Base-by-base conservation (phyloP, 2,329 filamentous ascomycete genomes). In the Fusarium poae region DNA sequence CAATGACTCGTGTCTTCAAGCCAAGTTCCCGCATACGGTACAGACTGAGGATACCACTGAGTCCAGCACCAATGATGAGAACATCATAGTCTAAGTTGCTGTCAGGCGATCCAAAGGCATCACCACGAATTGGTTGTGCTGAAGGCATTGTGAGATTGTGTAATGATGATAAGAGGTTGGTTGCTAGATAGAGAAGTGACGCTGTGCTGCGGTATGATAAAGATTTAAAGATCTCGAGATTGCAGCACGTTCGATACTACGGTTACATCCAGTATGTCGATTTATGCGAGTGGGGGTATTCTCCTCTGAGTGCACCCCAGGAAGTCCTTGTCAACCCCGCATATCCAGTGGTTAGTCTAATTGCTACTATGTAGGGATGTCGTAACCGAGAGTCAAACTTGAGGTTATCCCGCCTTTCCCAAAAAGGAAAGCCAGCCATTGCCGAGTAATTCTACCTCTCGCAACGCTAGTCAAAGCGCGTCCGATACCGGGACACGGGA, bases 31-130 rank as follows among this genome's bases (percentile, higher is more conserved):
- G 73, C 74, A 84, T 79, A 5, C 78, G 77, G 68, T 82, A 77
- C 10, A 82, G 69, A 2, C 77, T 76, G 25, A 79, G 80, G 46
- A 84, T 80, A 6, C 82, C 82, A 42, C 77, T 79, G 4, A 82
- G 72, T 3, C 70, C 70, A 30, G 67, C 70, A 11, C 70, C 70
- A 7, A 72, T 18, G 18, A 72, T 71, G 13, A 72, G 50, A 2
- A 72, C 65, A 52, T 72, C 70, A 20, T 72, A 72, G 23, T 71
- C 70, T 3, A 72, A 48, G 12, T 54, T 27, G 21, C 23, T 53
- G 32, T n/a, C 35, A 21, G 29, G 20, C 20, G 56, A 18, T 13
- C 53, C 62, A 23, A 65, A 66, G 3, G 65, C 30, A 56, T 65
- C 55, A 12, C 30, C 34, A 3, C 50, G 66, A n/a, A 49, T 20